Percentiles rank a stretch among this genome's conserved stretches.
Conservation (phyloP, 31 red algal genomes). For the Asparagopsis taxiformis region DNA sequence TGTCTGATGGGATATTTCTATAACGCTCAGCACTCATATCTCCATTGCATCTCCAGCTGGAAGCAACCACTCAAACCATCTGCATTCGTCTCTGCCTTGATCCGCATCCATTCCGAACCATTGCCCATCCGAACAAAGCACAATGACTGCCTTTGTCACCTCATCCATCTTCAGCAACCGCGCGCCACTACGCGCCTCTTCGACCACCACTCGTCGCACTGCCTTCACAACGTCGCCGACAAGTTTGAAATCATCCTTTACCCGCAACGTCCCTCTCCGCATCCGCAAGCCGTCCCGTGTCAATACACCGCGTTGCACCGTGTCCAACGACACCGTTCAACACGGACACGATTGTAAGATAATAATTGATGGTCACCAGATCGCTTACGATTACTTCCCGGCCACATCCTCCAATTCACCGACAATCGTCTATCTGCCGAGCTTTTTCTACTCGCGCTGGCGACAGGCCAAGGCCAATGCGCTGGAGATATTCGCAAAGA, state of each 20-base stretch:
- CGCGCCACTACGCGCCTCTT: no score
- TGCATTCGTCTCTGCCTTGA: no score
- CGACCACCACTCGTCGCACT: no score
- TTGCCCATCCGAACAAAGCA: background rate
- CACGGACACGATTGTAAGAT: constrained; percentile 37
- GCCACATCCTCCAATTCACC: constrained; percentile 45
- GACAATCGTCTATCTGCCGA: constrained; percentile 88
- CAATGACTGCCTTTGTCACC: background rate
- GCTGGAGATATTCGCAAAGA: constrained; percentile 84
- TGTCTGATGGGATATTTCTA: no score
- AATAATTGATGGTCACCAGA: constrained; percentile 44
- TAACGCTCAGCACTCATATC: no score
- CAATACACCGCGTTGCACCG: background rate
- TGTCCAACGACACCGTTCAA: background rate
- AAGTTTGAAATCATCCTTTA: background rate
- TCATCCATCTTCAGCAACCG: background rate
- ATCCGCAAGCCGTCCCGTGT: background rate
- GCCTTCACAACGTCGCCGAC: no score
- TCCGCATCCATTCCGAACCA: no score
- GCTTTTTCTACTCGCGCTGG: constrained; percentile 78
- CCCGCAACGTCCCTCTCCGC: background rate
- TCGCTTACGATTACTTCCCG: constrained; percentile 88
- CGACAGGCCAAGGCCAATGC: constrained; percentile 86
- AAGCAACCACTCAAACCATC: no score
- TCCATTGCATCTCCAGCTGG: no score